Evolutionary conservation across 495 filamentous ascomycete species (phyloP), one percentile per base, ranked within the genome.

Genomic region (Hypoxylon crocopeplum): DNA sequence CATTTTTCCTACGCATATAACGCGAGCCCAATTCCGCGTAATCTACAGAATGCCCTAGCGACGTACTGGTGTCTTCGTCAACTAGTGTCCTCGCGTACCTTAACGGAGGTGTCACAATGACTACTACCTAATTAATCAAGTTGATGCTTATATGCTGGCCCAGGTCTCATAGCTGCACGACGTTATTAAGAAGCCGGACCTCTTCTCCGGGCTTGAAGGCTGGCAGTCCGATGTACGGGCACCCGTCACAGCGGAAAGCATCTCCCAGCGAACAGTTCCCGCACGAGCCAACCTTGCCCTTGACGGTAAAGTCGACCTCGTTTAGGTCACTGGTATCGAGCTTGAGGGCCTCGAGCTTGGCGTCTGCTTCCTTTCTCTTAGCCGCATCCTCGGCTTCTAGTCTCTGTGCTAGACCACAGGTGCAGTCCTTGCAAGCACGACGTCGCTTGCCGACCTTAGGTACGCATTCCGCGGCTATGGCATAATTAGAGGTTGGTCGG

Each of bases 181-280:
- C 85, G 66, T 96, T 88, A 68, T 95, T 93, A 59, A 94, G 55
- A 22, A 98, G 78, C 70, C 84, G 79, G 29, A 98, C 91, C 75
- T 97, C 91, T 79, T 98, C 92, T 2, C 94, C 95, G 3, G 90
- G 91, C 81, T 96, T 97, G 77, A 98, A 98, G 5, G 94, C 87
- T 1, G 95, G 94, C 47, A 98, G 77, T 7, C 94, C 95, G 58
- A 95, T 85, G 74, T 96, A 98, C 0, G 93, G 93, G 70, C 94
- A 97, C 1, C 90, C 89, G 25, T 72, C 75, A 59, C 87, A 92
- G 40, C 89, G 75, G 72, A 93, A 93, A 4, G 91, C 91, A 75
- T 98, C 94, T 19, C 94, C 94, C 8, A 98, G 77, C 22, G 91
- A 88, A 69, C 94, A 98, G 69, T 89, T 97, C 2, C 91, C 91